Conservation (phyloP, 2,329 filamentous ascomycete genomes). For the Colletotrichum orbiculare region DNA sequence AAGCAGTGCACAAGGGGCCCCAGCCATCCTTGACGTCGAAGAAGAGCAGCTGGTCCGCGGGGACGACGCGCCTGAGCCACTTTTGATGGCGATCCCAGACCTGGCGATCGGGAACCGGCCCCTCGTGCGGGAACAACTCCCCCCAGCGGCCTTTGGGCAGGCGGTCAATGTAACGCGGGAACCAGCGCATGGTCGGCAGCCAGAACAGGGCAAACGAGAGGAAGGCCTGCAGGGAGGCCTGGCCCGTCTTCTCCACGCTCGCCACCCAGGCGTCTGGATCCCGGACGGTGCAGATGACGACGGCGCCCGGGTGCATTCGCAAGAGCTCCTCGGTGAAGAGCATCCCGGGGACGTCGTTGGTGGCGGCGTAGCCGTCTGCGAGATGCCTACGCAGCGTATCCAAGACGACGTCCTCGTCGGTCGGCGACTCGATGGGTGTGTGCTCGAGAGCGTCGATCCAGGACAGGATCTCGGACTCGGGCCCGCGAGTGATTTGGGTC, state of each 20-base stretch:
- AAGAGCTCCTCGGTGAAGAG: conserved; percentile 26
- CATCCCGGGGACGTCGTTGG: conserved; percentile 4
- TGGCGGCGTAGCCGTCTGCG: conserved; percentile 14
- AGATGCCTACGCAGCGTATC: conserved; percentile 5
- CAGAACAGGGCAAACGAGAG: conserved; percentile 37
- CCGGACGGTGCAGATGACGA: conserved; percentile 39
- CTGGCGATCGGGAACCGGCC: not conserved
- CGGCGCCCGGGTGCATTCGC: conserved; percentile 38
- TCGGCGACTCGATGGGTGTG: not conserved
- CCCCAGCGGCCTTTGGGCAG: conserved; percentile 18
- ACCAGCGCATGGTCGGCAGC: conserved; percentile 36
- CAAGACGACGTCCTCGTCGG: conserved; percentile 13
- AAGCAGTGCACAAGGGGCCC: conserved; percentile 46
- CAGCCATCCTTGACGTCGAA: conserved; percentile 45
- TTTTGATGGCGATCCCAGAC: conserved; percentile 12
- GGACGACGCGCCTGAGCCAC: conserved; percentile 37
- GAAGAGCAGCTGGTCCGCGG: conserved; percentile 41
- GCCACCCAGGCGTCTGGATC: conserved; percentile 37
- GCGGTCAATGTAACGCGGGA: conserved; percentile 31
- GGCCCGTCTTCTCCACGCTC: conserved; percentile 36
- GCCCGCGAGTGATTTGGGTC: conserved; percentile 38
- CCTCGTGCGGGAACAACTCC: conserved; percentile 14
- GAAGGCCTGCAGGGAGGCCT: conserved; percentile 29
- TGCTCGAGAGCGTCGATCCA: conserved; percentile 33
- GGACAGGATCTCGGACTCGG: conserved; percentile 34